Conservation (phyloP, 805 yeast genomes). For the Wickerhamiella cacticola region DNA sequence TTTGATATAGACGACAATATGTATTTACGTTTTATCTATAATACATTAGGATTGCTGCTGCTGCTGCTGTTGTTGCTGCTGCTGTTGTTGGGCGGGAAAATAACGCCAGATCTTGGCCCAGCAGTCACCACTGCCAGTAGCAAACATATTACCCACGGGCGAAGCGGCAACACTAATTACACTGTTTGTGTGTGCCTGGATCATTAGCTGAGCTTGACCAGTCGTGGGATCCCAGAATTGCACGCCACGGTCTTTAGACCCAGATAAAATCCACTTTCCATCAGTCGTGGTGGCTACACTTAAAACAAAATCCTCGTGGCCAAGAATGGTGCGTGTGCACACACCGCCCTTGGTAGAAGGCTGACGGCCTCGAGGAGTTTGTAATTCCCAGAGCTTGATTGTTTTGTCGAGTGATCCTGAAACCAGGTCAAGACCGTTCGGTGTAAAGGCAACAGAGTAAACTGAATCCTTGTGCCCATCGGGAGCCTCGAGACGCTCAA, state of each 20-base stretch:
- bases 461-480: slow-evolving; percentile 96
- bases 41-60: background rate
- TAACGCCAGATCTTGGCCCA: slow-evolving; percentile 92
- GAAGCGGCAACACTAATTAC: slow-evolving; percentile 91
- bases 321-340: slow-evolving; percentile 86
- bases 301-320: slow-evolving; percentile 92
- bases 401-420: slow-evolving; percentile 93
- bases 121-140: slow-evolving; percentile 96
- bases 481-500: slow-evolving; percentile 84
- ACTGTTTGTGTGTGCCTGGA: slow-evolving; percentile 93
- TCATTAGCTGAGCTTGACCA: slow-evolving; percentile 86
- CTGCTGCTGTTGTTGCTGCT: background rate
- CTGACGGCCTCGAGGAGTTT: slow-evolving; percentile 34
- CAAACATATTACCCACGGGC: slow-evolving; percentile 78
- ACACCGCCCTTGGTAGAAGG: slow-evolving; percentile 32
- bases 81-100: slow-evolving; percentile 12
- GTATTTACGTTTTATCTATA: background rate
- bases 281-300: slow-evolving; percentile 91
- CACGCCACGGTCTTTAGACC: slow-evolving; percentile 94
- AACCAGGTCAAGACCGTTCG: slow-evolving; percentile 82
- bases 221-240: slow-evolving; percentile 90
- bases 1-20: no score
- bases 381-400: slow-evolving; percentile 89
- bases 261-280: slow-evolving; percentile 79
- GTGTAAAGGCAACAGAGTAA: slow-evolving; percentile 85